Base-by-base conservation (phyloP, 495 filamentous ascomycete genomes). In the Ascobolus immersus region DNA sequence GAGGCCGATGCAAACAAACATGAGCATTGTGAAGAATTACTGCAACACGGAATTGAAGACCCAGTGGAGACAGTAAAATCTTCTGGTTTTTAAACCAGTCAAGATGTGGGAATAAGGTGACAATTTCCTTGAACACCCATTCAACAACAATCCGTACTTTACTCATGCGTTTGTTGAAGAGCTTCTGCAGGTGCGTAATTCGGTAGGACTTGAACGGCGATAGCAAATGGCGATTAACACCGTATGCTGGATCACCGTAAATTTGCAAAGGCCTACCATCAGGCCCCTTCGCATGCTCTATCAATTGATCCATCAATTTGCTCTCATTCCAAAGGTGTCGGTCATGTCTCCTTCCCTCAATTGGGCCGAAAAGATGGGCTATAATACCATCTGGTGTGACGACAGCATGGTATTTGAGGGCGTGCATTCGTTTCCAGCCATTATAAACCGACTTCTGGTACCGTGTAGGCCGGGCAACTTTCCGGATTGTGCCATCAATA, bases 311-410 rank as follows among this genome's bases (percentile, higher is more conserved):
- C 13, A 12, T 4, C 4, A 35, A 12, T 8, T 25, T 25, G 7
- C 5, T 12, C 12, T 27, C 33, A 4, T 13, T 5, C 17, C 12
- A 27, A 10, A 35, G 7, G 25, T 25, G 22, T 0, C 5, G 11
- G 1, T 35, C 21, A 35, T 35, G 5, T 2, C 5, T 7, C 12
- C 5, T 5, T n/a, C 33, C 1, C 13, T 35, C 21, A 5, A 28
- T 9, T 15, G 22, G 14, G 0, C 21, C 33, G 27, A 13, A 35
- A 1, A 35, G 17, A 15, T 35, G 22, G 8, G 13, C 23, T 9
- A 35, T 35, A 0, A 35, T n/a, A 2, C 21, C 11, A 30, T 35
- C 22, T 1, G 33, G 33, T 14, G 33, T 35, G 0, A 35, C 22
- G 17, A 35, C 19, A 0, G 22, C 22, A 29, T 29, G 33, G 19